phyloP scores from a whole-genome alignment of 331 rosid species.

The Erythrophleum ivorense region DNA sequence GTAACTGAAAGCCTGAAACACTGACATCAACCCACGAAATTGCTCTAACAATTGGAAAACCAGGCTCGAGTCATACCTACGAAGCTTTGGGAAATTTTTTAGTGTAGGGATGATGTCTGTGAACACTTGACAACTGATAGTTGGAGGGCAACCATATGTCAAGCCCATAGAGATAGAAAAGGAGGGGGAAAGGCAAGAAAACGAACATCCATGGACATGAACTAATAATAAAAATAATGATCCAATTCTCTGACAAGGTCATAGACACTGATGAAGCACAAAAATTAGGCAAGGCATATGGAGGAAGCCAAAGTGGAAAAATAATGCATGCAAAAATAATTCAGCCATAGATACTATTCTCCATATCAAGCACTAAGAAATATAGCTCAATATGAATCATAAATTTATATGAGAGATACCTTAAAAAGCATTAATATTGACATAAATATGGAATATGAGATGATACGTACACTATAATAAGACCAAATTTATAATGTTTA shows the following conservation, averaged over 20 bases:
- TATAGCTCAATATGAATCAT: too few species aligned
- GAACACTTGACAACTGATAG: slow-evolving; percentile 5
- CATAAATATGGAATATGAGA: too few species aligned
- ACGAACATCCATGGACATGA: not conserved
- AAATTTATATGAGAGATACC: not conserved
- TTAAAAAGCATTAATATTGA: too few species aligned
- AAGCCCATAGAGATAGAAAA: not conserved
- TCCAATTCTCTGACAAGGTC: too few species aligned
- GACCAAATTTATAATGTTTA: too few species aligned
- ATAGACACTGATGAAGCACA: not conserved
- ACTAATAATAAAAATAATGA: too few species aligned
- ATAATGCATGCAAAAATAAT: not conserved
- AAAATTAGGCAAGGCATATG: not conserved
- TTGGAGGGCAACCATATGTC: not conserved
- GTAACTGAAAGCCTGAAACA: not conserved
- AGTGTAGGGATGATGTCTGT: not conserved
- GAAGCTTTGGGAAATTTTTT: slow-evolving; percentile 10
- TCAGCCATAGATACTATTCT: not conserved
- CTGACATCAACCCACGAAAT: not conserved
- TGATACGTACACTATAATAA: too few species aligned
- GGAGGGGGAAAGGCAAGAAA: not conserved
- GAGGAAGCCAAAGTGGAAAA: not conserved
- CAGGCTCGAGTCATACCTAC: not conserved
- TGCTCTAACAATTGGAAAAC: not conserved
- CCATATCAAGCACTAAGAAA: too few species aligned